phyloP scores from a whole-genome alignment of 106 monocot species.

The Dendrobium officinale region DNA sequence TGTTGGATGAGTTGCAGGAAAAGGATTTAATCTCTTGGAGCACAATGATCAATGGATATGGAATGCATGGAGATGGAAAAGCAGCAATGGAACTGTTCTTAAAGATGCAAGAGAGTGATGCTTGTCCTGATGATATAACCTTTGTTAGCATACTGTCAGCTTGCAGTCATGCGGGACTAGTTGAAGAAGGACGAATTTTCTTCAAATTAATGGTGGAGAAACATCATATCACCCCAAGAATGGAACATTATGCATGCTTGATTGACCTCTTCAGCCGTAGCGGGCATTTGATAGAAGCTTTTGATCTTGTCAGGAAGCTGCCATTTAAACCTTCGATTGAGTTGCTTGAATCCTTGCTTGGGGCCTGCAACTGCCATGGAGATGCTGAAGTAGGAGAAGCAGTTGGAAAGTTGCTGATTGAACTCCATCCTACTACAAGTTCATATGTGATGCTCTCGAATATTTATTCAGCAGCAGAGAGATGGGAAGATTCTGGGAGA shows the following conservation, averaged over 20 bases:
- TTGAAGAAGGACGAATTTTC: slow-evolving; percentile 36
- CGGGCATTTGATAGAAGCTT: slow-evolving; percentile 50
- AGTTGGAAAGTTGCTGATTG: slow-evolving; percentile 29
- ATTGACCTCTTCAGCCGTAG: slow-evolving; percentile 57
- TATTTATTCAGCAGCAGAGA: slow-evolving; percentile 44
- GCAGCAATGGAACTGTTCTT: slow-evolving; percentile 35
- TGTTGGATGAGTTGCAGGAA: slow-evolving; percentile 28
- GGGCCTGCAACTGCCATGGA: slow-evolving; percentile 45
- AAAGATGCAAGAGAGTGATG: slow-evolving; percentile 35
- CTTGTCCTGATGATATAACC: slow-evolving; percentile 39
- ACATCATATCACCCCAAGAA: slow-evolving; percentile 32
- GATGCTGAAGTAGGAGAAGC: slow-evolving; percentile 42
- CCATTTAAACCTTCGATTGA: slow-evolving; percentile 23
- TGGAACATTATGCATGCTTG: slow-evolving; percentile 54
- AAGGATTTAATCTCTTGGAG: slow-evolving; percentile 65
- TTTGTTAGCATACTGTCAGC: slow-evolving; percentile 58
- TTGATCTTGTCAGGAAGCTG: slow-evolving; percentile 31
- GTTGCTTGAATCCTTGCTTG: slow-evolving; percentile 64
- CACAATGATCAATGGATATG: slow-evolving; percentile 59
- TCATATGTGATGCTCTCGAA: slow-evolving; percentile 64
- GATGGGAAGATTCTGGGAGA: slow-evolving; percentile 43
- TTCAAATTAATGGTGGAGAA: slow-evolving; percentile 38
- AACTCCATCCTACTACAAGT: slow-evolving; percentile 10
- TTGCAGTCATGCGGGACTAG: slow-evolving; percentile 55
- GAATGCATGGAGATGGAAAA: slow-evolving; percentile 51